Evolutionary conservation across 495 filamentous ascomycete genomes (phyloP).

Genomic region (Hypoxylon lenormandii): DNA sequence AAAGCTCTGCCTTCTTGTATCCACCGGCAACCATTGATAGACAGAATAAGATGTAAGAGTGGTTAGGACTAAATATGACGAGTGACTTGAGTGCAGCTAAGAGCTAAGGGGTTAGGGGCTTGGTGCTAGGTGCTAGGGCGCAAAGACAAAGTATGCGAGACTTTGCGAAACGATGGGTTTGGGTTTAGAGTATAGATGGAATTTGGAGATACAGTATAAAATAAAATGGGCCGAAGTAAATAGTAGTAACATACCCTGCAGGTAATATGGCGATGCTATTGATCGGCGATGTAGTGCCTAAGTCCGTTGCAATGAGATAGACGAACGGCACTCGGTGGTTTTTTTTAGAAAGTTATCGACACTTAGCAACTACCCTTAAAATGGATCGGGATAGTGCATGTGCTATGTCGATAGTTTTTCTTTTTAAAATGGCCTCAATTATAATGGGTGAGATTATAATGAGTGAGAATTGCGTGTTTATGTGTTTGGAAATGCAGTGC

Average conservation of each 20-base stretch:
- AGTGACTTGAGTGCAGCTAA: not conserved
- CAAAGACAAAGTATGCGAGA: constrained; percentile 5
- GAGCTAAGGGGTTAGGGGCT: no score
- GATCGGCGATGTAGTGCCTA: constrained; percentile 35
- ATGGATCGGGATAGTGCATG: no score
- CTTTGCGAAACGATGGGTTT: constrained; percentile 9
- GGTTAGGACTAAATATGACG: constrained; percentile 9
- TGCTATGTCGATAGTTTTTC: no score
- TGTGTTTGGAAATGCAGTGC: no score
- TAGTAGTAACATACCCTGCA: constrained; percentile 40
- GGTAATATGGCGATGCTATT: constrained; percentile 39
- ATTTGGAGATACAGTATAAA: constrained; percentile 7
- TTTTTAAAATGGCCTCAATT: no score
- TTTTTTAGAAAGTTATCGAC: no score
- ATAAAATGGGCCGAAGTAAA: constrained; percentile 16
- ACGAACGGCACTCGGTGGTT: constrained; percentile 6
- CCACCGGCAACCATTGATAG: not conserved
- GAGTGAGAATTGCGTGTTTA: no score
- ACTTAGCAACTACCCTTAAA: no score
- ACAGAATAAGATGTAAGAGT: not conserved
- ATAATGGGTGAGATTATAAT: no score
- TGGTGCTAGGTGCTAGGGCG: no score
- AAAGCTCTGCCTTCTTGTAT: not conserved
- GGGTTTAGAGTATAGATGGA: constrained; percentile 11
- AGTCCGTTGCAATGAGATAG: constrained; percentile 14